Evolutionary conservation across 306 rosid species (phyloP), one percentile per base, ranked within the genome.

Genomic region (Ormosia emarginata): DNA sequence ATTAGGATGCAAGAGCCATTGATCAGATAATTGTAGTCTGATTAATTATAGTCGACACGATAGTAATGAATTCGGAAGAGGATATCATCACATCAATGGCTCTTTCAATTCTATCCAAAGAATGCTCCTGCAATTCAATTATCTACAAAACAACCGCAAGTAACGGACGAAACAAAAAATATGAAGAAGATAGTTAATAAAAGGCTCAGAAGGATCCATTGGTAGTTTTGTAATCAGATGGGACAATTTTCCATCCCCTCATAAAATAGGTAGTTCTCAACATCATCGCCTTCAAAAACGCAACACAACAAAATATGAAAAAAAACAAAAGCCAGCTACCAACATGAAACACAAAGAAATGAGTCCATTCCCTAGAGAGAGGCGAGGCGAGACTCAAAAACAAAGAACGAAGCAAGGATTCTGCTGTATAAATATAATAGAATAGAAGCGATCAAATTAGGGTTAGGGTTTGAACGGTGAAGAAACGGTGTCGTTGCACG

Each of bases 11-110:
- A 7, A 29, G 75, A 88, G 83, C 84, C 87, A 84, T 75, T 78
- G 97, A 93, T 91, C 97, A 91, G 95, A 93, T 91, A 94, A 94
- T 94, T 94, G 97, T 94, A 94, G 98, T 94, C 98, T 94, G 95
- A 82, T 61, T 55, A 3, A 49, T 76, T 55, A 1, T 9, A 74
- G 86, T 94, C 97, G 30, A 91, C 97, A 95, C 7, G 24, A 24
- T 24, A 24, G 24, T 15, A 17, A 6, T 29, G 37, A 77, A 55
- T 92, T 92, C 92, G 64, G 93, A 80, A 77, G 4, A 72, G 6
- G 0, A 13, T 78, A 84, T 95, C 97, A 86, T 93, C 97, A 90
- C 70, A 56, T 90, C 97, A 86, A 88, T 44, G 78, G 85, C 85
- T 50, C 73, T n/a, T 33, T 46, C 36, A 7, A 47, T 79, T 33